Evolutionary conservation across 306 rosid genomes (phyloP), one percentile per base, ranked within the genome.

Genomic region (Cucurbita argyrosperma): DNA sequence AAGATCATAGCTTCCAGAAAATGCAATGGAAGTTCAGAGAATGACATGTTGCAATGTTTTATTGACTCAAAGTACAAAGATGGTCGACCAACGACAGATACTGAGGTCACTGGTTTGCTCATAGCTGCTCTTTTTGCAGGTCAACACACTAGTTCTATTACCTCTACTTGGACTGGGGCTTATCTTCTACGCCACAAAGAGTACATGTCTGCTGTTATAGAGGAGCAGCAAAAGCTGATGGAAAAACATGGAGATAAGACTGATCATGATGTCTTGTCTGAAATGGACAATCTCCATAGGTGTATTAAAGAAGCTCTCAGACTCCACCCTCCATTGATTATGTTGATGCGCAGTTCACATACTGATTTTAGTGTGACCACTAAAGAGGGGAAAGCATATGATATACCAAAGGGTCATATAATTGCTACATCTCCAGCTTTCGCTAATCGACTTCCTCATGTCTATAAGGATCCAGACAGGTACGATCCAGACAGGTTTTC

Each of bases 141-240:
- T 10, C 98, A 94, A 79, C 98, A 94, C 81, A 94, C 97, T 7
- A 94, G 98, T 72, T 94, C 98, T 4, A 90, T 94, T 76, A 90
- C 98, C 76, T 94, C 98, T 56, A 88, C 96, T 81, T 94, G 97
- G 98, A 90, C 98, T 0, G 98, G 98, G 35, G 96, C 97, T 35
- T 90, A 89, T 78, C 95, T 94, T 78, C 83, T 94, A 53, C 67
- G 83, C 39, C 82, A 94, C 86, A 85, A 82, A 65, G 55, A 87
- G 81, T 89, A 82, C 83, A 82, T 90, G 63, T 79, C 97, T 53
- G 88, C 92, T 66, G 97, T 75, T 21, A 52, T 71, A 76, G 92
- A 89, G 43, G 98, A 94, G 83, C 98, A 94, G 87, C 82, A 74
- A 72, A 79, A 38, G n/a, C 79, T 90, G 62, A 79, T 94, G 83